Evolutionary conservation across 2,329 filamentous ascomycete species (phyloP), one percentile per base, ranked within the genome.

Genomic region (Penicillium vulpinum): DNA sequence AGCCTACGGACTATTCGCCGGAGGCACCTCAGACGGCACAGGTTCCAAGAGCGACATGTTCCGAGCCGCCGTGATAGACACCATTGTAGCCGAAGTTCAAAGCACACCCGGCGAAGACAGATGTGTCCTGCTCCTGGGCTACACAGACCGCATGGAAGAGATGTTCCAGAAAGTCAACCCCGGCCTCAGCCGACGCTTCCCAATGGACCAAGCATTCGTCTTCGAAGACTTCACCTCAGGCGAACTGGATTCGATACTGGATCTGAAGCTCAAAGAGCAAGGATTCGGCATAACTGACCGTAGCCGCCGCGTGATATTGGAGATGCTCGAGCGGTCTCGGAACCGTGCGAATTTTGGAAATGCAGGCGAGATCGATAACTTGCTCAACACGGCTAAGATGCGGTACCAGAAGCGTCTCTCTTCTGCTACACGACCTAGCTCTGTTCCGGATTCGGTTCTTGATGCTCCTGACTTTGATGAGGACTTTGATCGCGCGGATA

Each of bases 91-190:
- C 0, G 86, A 90, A 62, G 83, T 92, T 0, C 88, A 92, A 57
- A 88, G 83, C 59, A 81, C 81, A 0, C 84, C 87, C 0, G 87
- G 88, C 0, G 88, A 91, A 28, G 88, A 92, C 69, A 82, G 87
- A 4, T 91, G 88, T 59, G 86, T 92, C 0, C 75, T 92, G 0
- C 76, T 92, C 0, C 76, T 91, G 0, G 89, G 89, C 0, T 92
- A 92, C 72, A 80, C 84, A 47, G 83, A 87, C 0, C 78, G 88
- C 61, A 89, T 92, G 84, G 79, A 85, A 51, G 74, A 81, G 0
- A 91, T 92, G 88, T 86, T 91, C 58, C 83, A 85, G n/a, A 86
- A 88, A 31, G 83, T 85, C 47, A 92, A 92, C 57, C 88, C 88
- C 0, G 89, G 89, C 0, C 77, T 92, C 0, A 79, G 77, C 3